Evolutionary conservation across 73 alveolate genomes (phyloP), one percentile per base, ranked within the genome.

Genomic region (Tetrahymena malaccensis): DNA sequence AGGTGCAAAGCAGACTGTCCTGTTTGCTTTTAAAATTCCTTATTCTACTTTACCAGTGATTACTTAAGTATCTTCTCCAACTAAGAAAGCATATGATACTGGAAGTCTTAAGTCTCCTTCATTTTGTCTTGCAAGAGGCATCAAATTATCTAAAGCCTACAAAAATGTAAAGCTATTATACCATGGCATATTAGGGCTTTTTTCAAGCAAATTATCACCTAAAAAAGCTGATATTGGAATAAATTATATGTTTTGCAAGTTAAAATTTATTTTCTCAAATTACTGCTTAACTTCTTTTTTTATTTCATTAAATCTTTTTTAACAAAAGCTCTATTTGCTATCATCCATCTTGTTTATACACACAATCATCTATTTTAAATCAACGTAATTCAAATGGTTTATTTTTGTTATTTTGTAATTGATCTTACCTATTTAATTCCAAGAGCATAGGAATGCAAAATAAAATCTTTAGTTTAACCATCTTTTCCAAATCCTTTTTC

Each of bases 1-100:
- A 55, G 99, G 99, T 43, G 99, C 99, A 94, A 98, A 98, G 40
- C 97, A 94, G 85, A 98, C 98, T 55, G 85, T 93, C 98, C 95
- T 97, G 70, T 99, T 99, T 56, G 99, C 98, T 97, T 97, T 98
- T 94, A 98, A 97, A 94, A 97, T 94, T 44, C 99, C 99, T 93
- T 99, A 96, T 96, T 98, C 99, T 83, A 98, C 99, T 98, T 98
- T 98, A 58, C 99, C 99, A 96, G 97, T 97, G n/a, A 98, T 98
- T 94, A 98, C 99, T 35, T 99, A 97, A 55, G 99, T 99, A 84
- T 97, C 96, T 94, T 99, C 99, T 56, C 98, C 97, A 96, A 98
- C 98, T 96, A 98, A 97, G 96, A 97, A 98, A 19, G 98, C 99
- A 96, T 98, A 99, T 96, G 97, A 98, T 35, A 98, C 95, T 43